Conservation (phyloP, 2,329 filamentous ascomycete genomes). For the Botrytis elliptica region DNA sequence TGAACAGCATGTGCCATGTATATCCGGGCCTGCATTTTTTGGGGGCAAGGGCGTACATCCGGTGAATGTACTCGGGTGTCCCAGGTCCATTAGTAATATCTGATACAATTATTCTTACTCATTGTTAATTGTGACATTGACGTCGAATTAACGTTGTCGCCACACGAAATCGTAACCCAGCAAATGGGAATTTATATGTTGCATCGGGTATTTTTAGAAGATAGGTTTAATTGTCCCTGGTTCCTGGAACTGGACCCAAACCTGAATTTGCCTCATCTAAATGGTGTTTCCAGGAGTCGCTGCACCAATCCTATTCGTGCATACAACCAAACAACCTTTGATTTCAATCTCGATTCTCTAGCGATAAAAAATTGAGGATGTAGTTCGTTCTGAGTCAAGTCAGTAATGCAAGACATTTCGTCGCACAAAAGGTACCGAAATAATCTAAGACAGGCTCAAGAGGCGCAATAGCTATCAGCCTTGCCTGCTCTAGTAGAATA, state of each 20-base stretch:
- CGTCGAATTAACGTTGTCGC: slow-evolving; percentile 6
- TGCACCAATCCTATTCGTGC: neutral
- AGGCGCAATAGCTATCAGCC: slow-evolving; percentile 17
- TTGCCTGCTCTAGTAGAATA: slow-evolving; percentile 14
- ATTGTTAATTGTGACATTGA: neutral
- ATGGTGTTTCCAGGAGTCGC: neutral
- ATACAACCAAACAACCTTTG: neutral
- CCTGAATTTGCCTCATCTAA: neutral
- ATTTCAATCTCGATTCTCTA: neutral
- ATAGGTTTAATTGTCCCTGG: neutral
- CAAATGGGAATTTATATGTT: neutral
- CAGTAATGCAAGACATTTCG: neutral
- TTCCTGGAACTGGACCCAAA: slow-evolving; percentile 4
- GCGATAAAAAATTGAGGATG: neutral
- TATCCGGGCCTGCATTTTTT: neutral
- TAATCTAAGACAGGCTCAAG: neutral
- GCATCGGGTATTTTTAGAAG: slow-evolving; percentile 2
- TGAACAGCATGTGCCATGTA: neutral
- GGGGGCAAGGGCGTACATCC: neutral
- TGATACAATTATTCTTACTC: no score
- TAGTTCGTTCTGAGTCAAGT: neutral
- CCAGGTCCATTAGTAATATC: neutral
- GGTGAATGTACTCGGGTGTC: neutral
- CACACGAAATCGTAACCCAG: neutral
- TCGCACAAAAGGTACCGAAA: slow-evolving; percentile 17